Evolutionary conservation across 192 early-diverging fungal genomes (phyloP), one percentile per base, ranked within the genome.

Genomic region (Chytriomyces sp.): DNA sequence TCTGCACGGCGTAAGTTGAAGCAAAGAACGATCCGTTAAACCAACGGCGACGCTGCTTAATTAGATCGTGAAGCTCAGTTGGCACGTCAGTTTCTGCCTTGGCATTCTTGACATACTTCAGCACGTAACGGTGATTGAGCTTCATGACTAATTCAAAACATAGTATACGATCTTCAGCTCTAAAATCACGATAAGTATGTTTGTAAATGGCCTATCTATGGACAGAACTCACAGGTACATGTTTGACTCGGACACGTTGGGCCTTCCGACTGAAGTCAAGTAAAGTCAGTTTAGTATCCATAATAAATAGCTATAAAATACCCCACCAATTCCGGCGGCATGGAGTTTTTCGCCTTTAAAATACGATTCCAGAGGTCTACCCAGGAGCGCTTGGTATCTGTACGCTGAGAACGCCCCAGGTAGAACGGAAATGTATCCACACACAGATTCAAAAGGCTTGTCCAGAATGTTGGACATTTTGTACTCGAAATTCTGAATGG

Each of bases 391-490:
- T 22, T 70, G 73, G 71, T 90, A 94, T 7, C 91, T 85, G 75
- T 94, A 94, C 8, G 93, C 93, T 32, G 90, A 92, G 65, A 94
- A 94, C 8, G 93, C 93, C 57, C 93, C 91, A 5, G 95, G 95
- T 10, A 96, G 83, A 57, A 90, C 78, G 0, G 93, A 91, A 68
- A 96, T 96, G 82, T 94, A 94, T 28, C 95, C 95, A 87, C 93
- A 93, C 32, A 93, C 86, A 12, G 92, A 93, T 73, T 94, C 93
- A 32, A 94, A 53, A 22, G 92, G 92, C 59, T 93, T 93, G 70
- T 93, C 92, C n/a, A 93, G 78, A 77, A 93, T 92, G 72, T 86
- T 87, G 52, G 89, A 91, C 87, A 96, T 96, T 92, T 77, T 96
- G 80, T 92, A 93, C 77, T 93, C 92, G 78, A 93, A 93, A 68